Evolutionary conservation across 805 yeast species (phyloP).

Genomic region (Ogataea saltuana): DNA sequence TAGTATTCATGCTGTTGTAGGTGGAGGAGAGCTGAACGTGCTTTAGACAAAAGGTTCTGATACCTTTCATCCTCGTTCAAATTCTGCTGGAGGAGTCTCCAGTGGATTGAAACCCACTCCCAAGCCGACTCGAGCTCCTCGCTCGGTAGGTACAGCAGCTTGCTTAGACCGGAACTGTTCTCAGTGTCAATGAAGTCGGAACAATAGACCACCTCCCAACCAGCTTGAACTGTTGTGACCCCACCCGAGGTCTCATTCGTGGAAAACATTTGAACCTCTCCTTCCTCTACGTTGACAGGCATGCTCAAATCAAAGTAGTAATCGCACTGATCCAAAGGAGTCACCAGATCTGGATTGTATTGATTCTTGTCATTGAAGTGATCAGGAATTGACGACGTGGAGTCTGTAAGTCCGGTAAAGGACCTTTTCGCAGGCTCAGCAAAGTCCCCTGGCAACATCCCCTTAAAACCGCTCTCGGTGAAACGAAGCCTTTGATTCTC

Average conservation of each 20-base stretch:
- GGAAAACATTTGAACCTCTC: constrained; percentile 40
- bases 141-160: constrained; percentile 43
- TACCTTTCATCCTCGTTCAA: constrained; percentile 1
- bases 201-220: constrained; percentile 54
- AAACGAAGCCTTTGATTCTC: constrained; percentile 63
- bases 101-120: background rate
- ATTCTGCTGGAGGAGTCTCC: background rate
- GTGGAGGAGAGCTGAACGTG: too few relatives aligned
- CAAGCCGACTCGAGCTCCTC: constrained; percentile 3
- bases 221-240: constrained; percentile 18
- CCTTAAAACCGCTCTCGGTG: constrained; percentile 77
- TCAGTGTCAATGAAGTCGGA: constrained; percentile 53
- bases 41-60: too few relatives aligned
- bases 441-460: constrained; percentile 87
- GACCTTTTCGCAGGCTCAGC: constrained; percentile 36
- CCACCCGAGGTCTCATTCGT: constrained; percentile 16
- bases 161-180: constrained; percentile 53
- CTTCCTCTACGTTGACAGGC: constrained; percentile 44
- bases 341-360: constrained; percentile 61
- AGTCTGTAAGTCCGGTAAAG: constrained; percentile 26
- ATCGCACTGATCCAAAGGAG: constrained; percentile 55
- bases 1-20: constrained; percentile 6
- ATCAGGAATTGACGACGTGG: constrained; percentile 52
- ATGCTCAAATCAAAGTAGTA: constrained; percentile 66
- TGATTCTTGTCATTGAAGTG: constrained; percentile 76